Base-by-base conservation (phyloP, 2,329 filamentous ascomycete genomes). In the Scopulariopsis brevicaulis region DNA sequence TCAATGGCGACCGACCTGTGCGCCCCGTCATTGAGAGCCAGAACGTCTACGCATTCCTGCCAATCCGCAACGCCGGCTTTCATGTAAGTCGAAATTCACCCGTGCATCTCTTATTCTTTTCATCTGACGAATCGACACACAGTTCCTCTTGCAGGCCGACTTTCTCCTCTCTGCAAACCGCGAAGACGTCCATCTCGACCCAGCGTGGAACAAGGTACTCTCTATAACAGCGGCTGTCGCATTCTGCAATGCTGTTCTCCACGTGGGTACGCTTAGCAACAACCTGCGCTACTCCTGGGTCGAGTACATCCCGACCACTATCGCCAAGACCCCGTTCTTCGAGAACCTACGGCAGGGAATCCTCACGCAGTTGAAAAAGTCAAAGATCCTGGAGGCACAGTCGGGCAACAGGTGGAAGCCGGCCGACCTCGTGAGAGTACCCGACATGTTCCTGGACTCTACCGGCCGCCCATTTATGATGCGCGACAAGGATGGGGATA, bases 121-220 rank as follows among this genome's bases (percentile, higher is more conserved):
- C 24, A 18, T 10, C 18, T 35, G 34, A 7, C 12, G 34, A 12
- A 12, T 35, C 6, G 34, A 7, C 12, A 12, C 34, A 6, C 14
- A 12, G 64, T 64, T 68, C 58, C 53, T 67, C 1, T 55, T 68
- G 1, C 66, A 68, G 40, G 65, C 61, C 8, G 64, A 67, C 56
- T 68, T 67, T 35, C 54, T 68, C 18, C 59, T 67, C 6, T 48
- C 61, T 1, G 62, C 66, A 5, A 65, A 60, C 57, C 60, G 65
- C 40, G 63, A 66, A 40, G 64, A 63, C 18, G 55, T 66, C 20
- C 59, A 63, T 22, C 51, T 57, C 34, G 62, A 62, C 20, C 59
- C 53, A 7, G 11, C 32, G 4, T 67, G 65, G 64, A 67, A 67
- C 53, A 3, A 58, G n/a, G 53, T 53, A n/a, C 53, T 64, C 4